Evolutionary conservation across 2,329 filamentous ascomycete genomes (phyloP), one percentile per base, ranked within the genome.

Genomic region (Colletotrichum noveboracense): DNA sequence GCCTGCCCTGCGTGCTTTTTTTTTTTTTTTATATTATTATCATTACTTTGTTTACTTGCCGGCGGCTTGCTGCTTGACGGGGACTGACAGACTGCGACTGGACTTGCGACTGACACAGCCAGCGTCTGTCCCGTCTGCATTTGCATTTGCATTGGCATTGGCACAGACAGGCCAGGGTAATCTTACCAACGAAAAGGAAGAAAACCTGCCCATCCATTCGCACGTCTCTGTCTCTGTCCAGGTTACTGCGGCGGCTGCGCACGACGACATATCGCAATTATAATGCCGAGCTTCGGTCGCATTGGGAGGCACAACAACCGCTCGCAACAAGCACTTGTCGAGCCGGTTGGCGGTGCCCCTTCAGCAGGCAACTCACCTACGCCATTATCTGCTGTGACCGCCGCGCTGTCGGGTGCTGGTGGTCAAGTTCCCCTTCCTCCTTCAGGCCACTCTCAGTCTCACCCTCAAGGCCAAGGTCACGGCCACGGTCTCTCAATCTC

Each of bases 261-360:
- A 73, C 70, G 34, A 72, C 73, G 28, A 61, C 28, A 43, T 43
- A 66, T 72, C 71, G 16, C 72, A 68, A 65, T 68, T 66, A 85
- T 82, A 83, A 91, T 91, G 89, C 88, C 87, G 80, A 84, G 84
- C 83, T 91, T 91, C 84, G 85, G 86, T 84, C 89, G 89, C 81
- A 84, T 90, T 82, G 86, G 87, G 82, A 90, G 86, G 86, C 87
- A 89, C 83, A 88, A 86, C 86, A 90, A 89, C 81, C 88, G 89
- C 80, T 90, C 90, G 82, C 90, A 91, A 85, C 89, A 90, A 81
- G 87, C 88, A 78, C 86, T 91, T 80, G 84, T 85, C 80, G 89
- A 89, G 81, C 82, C 83, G 84, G 81, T 79, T 83, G 81, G 77
- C 83, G 80, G 71, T 74, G 73, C 79, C 80, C 56, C 81, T 79